Evolutionary conservation across 169 alveolate genomes (phyloP).

Genomic region (Plasmodium adleri): DNA sequence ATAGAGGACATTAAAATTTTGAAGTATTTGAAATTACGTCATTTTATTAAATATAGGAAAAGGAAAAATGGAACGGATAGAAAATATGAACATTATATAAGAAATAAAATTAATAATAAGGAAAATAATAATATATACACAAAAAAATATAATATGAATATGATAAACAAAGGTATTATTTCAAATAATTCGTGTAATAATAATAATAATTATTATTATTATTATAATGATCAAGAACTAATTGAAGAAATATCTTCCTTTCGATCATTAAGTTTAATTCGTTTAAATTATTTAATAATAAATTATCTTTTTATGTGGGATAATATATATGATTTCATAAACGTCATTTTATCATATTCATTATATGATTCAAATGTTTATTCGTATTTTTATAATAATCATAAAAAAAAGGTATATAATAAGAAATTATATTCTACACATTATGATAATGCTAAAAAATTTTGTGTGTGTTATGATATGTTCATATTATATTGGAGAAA

Average conservation of each 20-base stretch:
- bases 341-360: slow-evolving; percentile 57
- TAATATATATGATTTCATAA: slow-evolving; percentile 41
- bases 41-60: slow-evolving; percentile 46
- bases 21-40: slow-evolving; percentile 20
- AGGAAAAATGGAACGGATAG: slow-evolving; percentile 12
- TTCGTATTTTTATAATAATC: slow-evolving; percentile 21
- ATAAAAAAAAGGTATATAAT: no score
- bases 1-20: slow-evolving; percentile 22
- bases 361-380: slow-evolving; percentile 54
- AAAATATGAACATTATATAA: neutral
- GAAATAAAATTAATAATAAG: neutral
- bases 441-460: slow-evolving; percentile 74
- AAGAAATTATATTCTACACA: no score
- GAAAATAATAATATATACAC: neutral
- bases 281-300: slow-evolving; percentile 26
- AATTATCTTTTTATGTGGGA: slow-evolving; percentile 66
- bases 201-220: neutral
- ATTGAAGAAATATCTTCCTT: slow-evolving; percentile 30
- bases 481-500: slow-evolving; percentile 68
- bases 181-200: neutral
- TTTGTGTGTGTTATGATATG: slow-evolving; percentile 70
- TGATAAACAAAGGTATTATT: neutral
- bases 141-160: neutral
- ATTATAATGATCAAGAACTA: neutral
- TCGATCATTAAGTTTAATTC: slow-evolving; percentile 69